phyloP scores from a whole-genome alignment of 345 rosid genomes.

The Populus deltoides region DNA sequence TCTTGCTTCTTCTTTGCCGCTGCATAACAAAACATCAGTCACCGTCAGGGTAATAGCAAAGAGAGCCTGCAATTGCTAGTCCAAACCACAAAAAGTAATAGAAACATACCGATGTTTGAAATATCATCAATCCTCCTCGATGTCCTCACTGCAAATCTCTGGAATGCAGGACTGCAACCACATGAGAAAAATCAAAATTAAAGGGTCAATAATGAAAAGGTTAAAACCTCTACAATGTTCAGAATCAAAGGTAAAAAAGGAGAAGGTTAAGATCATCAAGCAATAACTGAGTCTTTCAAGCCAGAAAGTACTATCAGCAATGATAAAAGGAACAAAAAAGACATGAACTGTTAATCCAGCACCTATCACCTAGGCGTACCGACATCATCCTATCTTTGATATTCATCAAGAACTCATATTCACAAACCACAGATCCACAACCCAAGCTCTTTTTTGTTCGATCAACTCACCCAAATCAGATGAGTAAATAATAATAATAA shows the following conservation, averaged over 20 bases:
- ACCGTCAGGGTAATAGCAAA: background rate
- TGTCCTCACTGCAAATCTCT: constrained; percentile 87
- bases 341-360: background rate
- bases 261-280: background rate
- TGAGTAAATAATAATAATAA: background rate
- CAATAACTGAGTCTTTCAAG: background rate
- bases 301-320: too few species aligned
- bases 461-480: background rate
- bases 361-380: background rate
- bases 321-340: background rate
- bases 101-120: constrained; percentile 46
- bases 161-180: constrained; percentile 63
- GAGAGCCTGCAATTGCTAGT: background rate
- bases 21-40: constrained; percentile 15
- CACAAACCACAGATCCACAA: background rate
- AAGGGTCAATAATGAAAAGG: background rate
- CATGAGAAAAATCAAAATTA: background rate
- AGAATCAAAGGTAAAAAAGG: background rate
- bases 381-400: background rate
- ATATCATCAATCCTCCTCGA: constrained; percentile 64
- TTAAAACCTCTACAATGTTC: background rate
- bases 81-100: background rate
- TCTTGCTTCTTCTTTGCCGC: constrained; percentile 57
- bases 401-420: background rate
- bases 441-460: background rate